phyloP scores from a whole-genome alignment of 1,284 basidiomycete genomes.

The Cerioporus squamosus region DNA sequence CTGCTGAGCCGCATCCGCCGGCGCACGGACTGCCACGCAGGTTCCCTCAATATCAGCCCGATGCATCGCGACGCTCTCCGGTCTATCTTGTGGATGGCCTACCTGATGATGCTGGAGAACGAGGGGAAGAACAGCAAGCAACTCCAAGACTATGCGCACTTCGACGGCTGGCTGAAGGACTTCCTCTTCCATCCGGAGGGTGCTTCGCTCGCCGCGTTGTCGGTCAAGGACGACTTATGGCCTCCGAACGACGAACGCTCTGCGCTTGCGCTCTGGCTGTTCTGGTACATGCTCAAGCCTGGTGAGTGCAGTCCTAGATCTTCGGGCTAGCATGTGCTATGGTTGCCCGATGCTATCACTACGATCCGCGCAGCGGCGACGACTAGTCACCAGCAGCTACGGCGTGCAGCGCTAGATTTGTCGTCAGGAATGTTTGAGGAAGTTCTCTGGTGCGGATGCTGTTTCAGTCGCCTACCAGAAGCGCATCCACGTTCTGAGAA shows the following conservation, averaged over 20 bases:
- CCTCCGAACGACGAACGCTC: conserved; percentile 38
- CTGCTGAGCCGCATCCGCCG: conserved; percentile 56
- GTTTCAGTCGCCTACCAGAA: no score
- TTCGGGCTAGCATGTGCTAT: not conserved
- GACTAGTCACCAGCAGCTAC: no score
- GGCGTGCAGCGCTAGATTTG: no score
- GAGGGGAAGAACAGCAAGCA: conserved; percentile 53
- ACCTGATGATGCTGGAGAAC: conserved; percentile 62
- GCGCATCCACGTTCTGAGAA: no score
- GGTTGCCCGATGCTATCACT: no score
- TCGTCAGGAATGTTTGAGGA: no score
- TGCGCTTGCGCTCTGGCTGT: conserved; percentile 44
- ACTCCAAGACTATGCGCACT: conserved; percentile 42
- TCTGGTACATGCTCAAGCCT: conserved; percentile 58
- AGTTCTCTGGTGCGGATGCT: no score
- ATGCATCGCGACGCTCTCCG: conserved; percentile 35
- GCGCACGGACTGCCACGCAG: conserved; percentile 39
- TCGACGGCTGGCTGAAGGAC: conserved; percentile 41
- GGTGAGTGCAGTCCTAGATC: conserved; percentile 44
- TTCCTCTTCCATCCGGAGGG: conserved; percentile 43
- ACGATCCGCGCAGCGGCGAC: no score
- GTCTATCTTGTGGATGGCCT: conserved; percentile 51
- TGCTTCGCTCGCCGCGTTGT: conserved; percentile 36
- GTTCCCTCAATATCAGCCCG: conserved; percentile 16
- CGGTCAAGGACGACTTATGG: conserved; percentile 37